These are phyloP conservation scores for Saccharomyces hybrid DNA, from an alignment of 1,139 yeast species.

Conservation along the genomic window DNA sequence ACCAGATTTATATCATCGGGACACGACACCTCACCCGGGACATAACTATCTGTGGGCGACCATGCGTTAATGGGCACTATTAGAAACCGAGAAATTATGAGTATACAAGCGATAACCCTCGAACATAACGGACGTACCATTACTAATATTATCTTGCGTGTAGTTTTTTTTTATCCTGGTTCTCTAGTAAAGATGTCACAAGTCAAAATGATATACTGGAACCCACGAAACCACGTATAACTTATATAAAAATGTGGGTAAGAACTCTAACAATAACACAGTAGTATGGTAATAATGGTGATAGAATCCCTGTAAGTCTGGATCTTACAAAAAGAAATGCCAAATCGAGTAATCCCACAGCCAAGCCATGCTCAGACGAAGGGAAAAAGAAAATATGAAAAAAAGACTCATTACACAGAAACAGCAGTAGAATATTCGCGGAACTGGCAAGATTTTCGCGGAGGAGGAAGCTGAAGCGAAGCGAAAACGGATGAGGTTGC, in stretches of 20 bases:
- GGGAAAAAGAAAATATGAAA: not conserved
- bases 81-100: not conserved
- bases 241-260: not conserved
- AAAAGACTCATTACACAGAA: not conserved
- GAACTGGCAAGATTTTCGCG: not conserved
- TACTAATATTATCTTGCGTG: not conserved
- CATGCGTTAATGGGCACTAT: conserved; percentile 32
- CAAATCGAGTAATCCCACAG: not conserved
- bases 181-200: not conserved
- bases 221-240: conserved; percentile 2
- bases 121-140: not conserved
- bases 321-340: not conserved
- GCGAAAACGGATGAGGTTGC: not conserved
- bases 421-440: not conserved
- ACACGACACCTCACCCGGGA: conserved; percentile 45
- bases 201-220: not conserved
- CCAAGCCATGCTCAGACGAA: not conserved
- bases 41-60: conserved; percentile 56
- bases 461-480: not conserved
- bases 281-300: not conserved
- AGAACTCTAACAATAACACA: conserved; percentile 2
- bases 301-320: not conserved
- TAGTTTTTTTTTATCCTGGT: not conserved
- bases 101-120: not conserved
- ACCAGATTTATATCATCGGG: conserved; percentile 24